Evolutionary conservation across 345 rosid species (phyloP).

Genomic region (Clarkia xantiana): DNA sequence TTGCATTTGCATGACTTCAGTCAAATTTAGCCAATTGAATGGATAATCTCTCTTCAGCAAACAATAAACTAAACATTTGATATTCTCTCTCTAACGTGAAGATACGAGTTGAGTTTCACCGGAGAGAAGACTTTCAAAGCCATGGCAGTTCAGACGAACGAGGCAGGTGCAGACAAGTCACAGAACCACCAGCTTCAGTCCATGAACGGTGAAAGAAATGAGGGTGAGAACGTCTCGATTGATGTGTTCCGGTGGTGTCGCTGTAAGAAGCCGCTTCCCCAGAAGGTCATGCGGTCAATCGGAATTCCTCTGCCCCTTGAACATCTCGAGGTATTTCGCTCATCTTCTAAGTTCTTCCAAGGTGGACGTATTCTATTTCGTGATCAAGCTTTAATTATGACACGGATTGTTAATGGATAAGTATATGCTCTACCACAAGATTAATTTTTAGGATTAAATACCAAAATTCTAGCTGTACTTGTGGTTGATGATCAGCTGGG

Average conservation of each 20-base stretch:
- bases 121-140: slow-evolving; percentile 82
- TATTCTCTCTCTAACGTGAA: slow-evolving; percentile 6
- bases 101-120: slow-evolving; percentile 84
- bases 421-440: no score
- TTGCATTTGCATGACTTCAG: no score
- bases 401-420: no score
- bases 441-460: no score
- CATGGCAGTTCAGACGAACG: slow-evolving; percentile 24
- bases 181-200: slow-evolving; percentile 37
- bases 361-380: not conserved
- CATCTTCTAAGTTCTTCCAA: slow-evolving; percentile 4
- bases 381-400: no score
- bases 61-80: no score
- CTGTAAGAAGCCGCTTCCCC: slow-evolving; percentile 89
- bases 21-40: no score
- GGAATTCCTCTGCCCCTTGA: slow-evolving; percentile 89
- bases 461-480: no score
- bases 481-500: no score
- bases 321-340: slow-evolving; percentile 53
- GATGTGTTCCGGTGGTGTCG: slow-evolving; percentile 92
- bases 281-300: slow-evolving; percentile 69
- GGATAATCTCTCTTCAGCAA: no score
- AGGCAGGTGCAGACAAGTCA: slow-evolving; percentile 50
- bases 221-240: slow-evolving; percentile 38
- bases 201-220: slow-evolving; percentile 61